A percentile compares a stretch with the other conserved stretches of the same genome.
Evolutionary conservation across 768 basidiomycete species (phyloP).

Genomic region (Imleria badia): DNA sequence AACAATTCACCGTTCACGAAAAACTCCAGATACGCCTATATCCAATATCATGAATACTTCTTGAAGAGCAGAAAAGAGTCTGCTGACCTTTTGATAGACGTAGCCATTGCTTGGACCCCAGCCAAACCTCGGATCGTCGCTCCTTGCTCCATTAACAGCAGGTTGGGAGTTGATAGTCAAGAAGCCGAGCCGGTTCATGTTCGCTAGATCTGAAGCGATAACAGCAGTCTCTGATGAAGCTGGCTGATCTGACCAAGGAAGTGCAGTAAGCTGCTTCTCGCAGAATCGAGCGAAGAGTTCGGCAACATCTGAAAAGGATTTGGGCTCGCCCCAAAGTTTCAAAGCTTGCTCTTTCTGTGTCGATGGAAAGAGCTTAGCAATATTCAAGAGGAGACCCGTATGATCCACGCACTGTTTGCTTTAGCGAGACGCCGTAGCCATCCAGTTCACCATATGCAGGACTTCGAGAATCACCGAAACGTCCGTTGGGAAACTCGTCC

Average conservation of each 20-base stretch:
- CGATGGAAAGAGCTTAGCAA: conserved; percentile 5
- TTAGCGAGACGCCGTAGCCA: conserved; percentile 92
- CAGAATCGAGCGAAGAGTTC: conserved; percentile 86
- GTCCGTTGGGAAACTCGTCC: conserved; percentile 99
- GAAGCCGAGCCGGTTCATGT: conserved; percentile 90
- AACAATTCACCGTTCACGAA: conserved; percentile 81
- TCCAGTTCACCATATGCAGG: conserved; percentile 98
- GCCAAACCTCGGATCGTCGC: conserved; percentile 82
- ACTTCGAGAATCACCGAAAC: conserved; percentile 95
- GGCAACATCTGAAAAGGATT: conserved; percentile 60
- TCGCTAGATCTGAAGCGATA: conserved; percentile 75
- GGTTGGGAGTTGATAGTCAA: conserved; percentile 97
- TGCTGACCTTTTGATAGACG: conserved; percentile 86
- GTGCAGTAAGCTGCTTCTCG: conserved; percentile 61
- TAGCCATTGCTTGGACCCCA: conserved; percentile 96
- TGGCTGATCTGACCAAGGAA: conserved; percentile 96
- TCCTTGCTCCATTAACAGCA: conserved; percentile 85
- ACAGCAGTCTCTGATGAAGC: conserved; percentile 79
- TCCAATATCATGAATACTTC: not conserved
- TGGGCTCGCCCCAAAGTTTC: conserved; percentile 86
- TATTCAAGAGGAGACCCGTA: not conserved
- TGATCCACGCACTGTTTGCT: conserved; percentile 65
- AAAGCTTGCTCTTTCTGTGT: conserved; percentile 85
- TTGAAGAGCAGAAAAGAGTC: not conserved
- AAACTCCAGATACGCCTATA: conserved; percentile 92